Base-by-base conservation (phyloP, 2,329 filamentous ascomycete species). In the Colletotrichum camelliae region DNA sequence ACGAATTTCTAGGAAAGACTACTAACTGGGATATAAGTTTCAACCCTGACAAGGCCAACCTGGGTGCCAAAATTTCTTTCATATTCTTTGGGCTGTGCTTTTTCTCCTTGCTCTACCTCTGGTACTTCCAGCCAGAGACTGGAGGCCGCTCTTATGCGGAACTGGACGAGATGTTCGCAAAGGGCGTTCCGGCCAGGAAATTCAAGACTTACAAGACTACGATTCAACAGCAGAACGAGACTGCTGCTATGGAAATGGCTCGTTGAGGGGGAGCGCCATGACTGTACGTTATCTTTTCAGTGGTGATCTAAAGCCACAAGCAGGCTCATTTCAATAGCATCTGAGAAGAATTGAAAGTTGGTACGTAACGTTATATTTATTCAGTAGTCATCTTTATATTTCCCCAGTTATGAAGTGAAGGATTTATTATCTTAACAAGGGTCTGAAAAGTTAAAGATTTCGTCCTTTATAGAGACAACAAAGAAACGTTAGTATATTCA, bases 1-100 rank as follows among this genome's bases (percentile, higher is more conserved):
- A 5, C 8, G 0, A 58, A 58, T 18, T 9, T 6, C 7, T 4
- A 6, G n/a, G 43, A 12, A 58, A 12, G 7, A 27, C 18, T 10
- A 21, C 55, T 58, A 18, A 58, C 55, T 29, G 10, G 43, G 1
- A 18, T 4, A 3, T 1, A 18, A 58, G 27, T 24, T 78, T 80
- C 61, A 80, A 80, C 61, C 78, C 77, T 5, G 78, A 80, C 27
- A 75, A 77, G 69, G 79, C 69, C n/a, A 83, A 86, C 64, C 76
- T 86, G 5, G 82, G 82, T 5, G 85, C 83, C 3, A 87, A 86
- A 77, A 84, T 85, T 1, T 82, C 81, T 0, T 88, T 87, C 60
- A 79, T 87, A 4, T 87, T 87, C 78, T 84, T 84, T 9, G 83
- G 78, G 0, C 71, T 85, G 4, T 79, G 80, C 21, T 72, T 84